phyloP scores from a whole-genome alignment of 192 early-diverging fungal genomes.

The Pilobolus umbonatus region DNA sequence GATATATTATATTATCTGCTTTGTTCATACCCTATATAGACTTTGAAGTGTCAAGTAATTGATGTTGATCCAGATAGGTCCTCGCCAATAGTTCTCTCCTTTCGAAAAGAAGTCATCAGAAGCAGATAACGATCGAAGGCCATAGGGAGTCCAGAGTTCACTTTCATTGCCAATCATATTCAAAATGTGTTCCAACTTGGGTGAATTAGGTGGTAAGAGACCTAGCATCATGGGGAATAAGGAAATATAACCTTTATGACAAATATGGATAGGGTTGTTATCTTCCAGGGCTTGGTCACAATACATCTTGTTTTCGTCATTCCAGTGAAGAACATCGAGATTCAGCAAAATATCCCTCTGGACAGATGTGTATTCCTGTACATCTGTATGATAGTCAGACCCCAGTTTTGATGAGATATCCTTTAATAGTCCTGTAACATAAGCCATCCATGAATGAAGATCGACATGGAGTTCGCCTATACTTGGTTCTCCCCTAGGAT shows the following conservation, averaged over 20 bases:
- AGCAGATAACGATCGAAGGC: conserved; percentile 63
- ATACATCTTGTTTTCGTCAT: conserved; percentile 50
- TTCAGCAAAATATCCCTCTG: conserved; percentile 47
- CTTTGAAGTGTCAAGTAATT: conserved; percentile 79
- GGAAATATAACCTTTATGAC: conserved; percentile 74
- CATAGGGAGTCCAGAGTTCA: conserved; percentile 80
- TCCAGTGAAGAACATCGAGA: conserved; percentile 73
- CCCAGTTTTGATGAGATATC: conserved; percentile 55
- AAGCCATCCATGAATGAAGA: conserved; percentile 74
- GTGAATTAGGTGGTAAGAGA: conserved; percentile 62
- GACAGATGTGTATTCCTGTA: conserved; percentile 47
- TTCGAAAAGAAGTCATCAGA: conserved; percentile 62
- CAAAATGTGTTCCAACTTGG: conserved; percentile 65
- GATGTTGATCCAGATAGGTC: conserved; percentile 90
- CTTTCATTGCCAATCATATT: conserved; percentile 72
- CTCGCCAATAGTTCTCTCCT: conserved; percentile 94
- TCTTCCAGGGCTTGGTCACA: conserved; percentile 62
- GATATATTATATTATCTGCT: neutral
- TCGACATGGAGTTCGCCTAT: conserved; percentile 76
- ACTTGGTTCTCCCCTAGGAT: conserved; percentile 76
- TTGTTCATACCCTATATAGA: conserved; percentile 54
- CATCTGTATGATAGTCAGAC: conserved; percentile 44
- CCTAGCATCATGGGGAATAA: conserved; percentile 80
- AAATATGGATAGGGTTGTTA: conserved; percentile 39
- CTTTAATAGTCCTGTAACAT: conserved; percentile 49